Conservation (phyloP, 192 early-diverging fungal genomes). For the Oehlia diaphana region DNA sequence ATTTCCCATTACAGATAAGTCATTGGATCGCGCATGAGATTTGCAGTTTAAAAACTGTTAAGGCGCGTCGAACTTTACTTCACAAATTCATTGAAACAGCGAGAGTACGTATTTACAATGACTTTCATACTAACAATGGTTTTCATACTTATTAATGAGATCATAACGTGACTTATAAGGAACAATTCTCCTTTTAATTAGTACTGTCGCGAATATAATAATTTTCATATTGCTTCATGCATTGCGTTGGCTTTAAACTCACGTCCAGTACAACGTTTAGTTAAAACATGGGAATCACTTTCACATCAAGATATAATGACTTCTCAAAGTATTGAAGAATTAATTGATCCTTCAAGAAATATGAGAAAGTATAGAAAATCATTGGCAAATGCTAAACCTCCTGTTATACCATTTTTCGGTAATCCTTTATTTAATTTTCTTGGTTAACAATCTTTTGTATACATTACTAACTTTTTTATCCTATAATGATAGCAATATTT, state of each 20-base stretch:
- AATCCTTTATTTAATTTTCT: not conserved
- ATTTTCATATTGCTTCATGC: conserved; percentile 68
- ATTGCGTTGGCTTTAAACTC: conserved; percentile 62
- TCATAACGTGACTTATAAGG: no score
- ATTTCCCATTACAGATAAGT: conserved; percentile 36
- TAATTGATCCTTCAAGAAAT: conserved; percentile 63
- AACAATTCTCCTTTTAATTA: not conserved
- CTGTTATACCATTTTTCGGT: conserved; percentile 64
- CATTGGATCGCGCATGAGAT: conserved; percentile 65
- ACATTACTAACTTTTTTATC: no score
- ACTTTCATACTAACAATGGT: no score
- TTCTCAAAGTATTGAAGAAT: conserved; percentile 51
- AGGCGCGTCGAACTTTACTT: conserved; percentile 48
- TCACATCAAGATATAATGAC: conserved; percentile 45
- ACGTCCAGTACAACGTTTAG: conserved; percentile 54
- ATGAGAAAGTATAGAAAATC: conserved; percentile 64
- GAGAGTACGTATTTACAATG: conserved; percentile 39
- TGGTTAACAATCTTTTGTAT: no score
- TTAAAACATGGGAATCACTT: conserved; percentile 59
- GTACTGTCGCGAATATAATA: conserved; percentile 56
- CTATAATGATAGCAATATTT: conserved; percentile 43
- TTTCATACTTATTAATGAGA: no score
- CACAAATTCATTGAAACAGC: conserved; percentile 63
- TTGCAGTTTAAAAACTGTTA: conserved; percentile 41
- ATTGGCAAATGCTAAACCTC: conserved; percentile 45